These are phyloP conservation scores for Choiromyces venosus DNA, from an alignment of 495 filamentous ascomycete genomes.

Conservation along the genomic window DNA sequence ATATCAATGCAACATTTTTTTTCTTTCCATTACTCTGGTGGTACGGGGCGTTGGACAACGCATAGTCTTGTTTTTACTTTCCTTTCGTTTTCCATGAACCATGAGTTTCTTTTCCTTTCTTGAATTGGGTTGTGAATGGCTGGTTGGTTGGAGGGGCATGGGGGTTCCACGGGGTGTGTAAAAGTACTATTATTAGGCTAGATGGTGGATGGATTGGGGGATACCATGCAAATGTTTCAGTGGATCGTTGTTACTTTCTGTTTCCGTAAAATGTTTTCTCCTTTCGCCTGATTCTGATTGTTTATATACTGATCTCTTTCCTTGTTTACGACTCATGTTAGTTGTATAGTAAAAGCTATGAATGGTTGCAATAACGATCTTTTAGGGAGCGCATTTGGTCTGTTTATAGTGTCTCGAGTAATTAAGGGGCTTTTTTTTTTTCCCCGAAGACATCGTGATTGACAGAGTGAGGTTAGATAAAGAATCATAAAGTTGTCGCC, in stretches of 20 bases:
- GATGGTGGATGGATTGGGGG: neutral
- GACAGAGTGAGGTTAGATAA: neutral
- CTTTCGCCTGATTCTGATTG: neutral
- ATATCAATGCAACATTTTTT: constrained; percentile 23
- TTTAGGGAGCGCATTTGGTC: neutral
- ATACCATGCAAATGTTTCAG: neutral
- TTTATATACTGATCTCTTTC: neutral
- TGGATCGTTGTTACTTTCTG: neutral
- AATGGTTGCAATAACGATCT: neutral
- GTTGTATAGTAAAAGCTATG: neutral
- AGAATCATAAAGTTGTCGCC: neutral
- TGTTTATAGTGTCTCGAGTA: neutral
- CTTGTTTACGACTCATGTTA: neutral
- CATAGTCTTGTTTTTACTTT: constrained; percentile 39
- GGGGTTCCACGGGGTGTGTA: neutral
- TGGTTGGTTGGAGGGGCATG: neutral
- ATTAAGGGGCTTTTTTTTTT: neutral
- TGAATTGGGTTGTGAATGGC: neutral
- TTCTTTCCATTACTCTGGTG: constrained; percentile 18
- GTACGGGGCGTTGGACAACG: constrained; percentile 23
- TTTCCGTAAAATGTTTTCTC: neutral
- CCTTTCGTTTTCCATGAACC: constrained; percentile 1
- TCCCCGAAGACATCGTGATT: neutral
- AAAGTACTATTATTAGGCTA: constrained; percentile 3
- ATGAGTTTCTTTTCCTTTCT: neutral